phyloP scores from a whole-genome alignment of 2,329 filamentous ascomycete species.

The Fusarium sp. region DNA sequence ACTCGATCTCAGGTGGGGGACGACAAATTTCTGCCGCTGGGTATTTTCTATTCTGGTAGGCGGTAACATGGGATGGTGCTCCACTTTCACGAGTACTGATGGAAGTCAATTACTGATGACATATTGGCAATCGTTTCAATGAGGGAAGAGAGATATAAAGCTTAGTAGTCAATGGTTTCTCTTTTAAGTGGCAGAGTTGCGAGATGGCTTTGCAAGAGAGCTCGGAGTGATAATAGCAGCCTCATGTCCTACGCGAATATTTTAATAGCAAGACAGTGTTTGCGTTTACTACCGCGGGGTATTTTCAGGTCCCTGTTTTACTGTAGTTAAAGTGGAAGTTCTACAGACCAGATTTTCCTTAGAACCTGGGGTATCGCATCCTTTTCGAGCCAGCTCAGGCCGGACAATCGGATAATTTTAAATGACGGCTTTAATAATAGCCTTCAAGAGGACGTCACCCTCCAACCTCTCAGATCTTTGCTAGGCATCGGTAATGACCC shows the following conservation, averaged over 20 bases:
- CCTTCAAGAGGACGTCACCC: neutral
- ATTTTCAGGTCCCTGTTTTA: neutral
- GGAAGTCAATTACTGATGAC: neutral
- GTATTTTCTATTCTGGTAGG: neutral
- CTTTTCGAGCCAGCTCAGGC: neutral
- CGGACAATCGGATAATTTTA: neutral
- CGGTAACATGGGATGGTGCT: neutral
- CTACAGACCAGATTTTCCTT: fast-evolving
- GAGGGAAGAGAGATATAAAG: neutral
- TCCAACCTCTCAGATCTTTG: neutral
- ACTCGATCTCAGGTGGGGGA: constrained; percentile 25
- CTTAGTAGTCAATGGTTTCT: neutral
- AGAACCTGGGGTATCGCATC: neutral
- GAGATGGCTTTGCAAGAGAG: neutral
- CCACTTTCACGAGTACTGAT: neutral
- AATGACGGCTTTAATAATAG: neutral
- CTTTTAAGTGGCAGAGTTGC: fast-evolving
- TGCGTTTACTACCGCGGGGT: neutral
- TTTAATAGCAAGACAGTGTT: neutral
- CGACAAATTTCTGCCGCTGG: constrained; percentile 29
- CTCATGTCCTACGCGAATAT: neutral
- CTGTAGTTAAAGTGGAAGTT: neutral
- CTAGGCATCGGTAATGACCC: neutral
- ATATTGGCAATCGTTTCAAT: neutral
- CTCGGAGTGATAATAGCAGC: neutral